These are phyloP conservation scores for Aegilops longissima DNA, from an alignment of 176 grass and related monocot species.

Conservation along the genomic window DNA sequence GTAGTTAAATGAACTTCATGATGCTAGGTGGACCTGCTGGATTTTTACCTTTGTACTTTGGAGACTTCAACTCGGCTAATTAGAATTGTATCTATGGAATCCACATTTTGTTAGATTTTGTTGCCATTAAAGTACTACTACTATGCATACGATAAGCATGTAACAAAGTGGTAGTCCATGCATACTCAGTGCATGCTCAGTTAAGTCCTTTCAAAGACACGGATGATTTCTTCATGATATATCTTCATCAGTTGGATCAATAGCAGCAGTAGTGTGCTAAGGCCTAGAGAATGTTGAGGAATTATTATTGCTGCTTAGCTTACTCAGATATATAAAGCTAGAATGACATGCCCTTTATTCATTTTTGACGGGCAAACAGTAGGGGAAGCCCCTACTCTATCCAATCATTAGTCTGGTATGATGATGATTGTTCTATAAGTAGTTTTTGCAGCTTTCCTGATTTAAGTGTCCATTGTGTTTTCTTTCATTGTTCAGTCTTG, in stretches of 20 bases:
- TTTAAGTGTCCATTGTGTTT: background rate
- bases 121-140: background rate
- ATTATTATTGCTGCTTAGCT: background rate
- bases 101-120: conserved; percentile 12
- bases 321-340: background rate
- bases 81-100: conserved; percentile 5
- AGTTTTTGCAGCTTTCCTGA: conserved; percentile 23
- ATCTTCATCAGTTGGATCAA: background rate
- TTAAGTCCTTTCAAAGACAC: background rate
- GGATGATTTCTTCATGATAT: background rate
- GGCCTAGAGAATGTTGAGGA: background rate
- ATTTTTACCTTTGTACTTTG: background rate
- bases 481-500: background rate
- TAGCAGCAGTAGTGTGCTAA: background rate
- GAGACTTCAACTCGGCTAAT: background rate
- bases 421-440: background rate
- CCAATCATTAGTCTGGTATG: background rate
- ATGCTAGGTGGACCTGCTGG: background rate
- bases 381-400: too few species aligned
- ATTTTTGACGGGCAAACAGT: too few species aligned
- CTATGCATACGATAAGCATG: background rate
- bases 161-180: background rate
- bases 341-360: background rate
- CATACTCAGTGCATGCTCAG: background rate
- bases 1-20: background rate